Evolutionary conservation across 371 early-diverging fungal species (phyloP).

Genomic region (Syncephalastrum monosporum): DNA sequence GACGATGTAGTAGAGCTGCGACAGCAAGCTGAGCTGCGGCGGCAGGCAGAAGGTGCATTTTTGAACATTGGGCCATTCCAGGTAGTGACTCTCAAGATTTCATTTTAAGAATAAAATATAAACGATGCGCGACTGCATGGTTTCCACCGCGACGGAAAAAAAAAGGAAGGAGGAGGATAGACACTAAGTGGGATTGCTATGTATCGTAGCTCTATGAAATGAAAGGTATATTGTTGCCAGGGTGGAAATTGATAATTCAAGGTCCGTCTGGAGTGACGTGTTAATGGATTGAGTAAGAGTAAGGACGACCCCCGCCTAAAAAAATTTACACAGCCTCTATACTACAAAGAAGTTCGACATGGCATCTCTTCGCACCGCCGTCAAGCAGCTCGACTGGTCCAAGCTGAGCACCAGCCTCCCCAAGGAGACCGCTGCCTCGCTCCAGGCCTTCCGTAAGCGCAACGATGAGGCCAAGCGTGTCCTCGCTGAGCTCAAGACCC

Average conservation of each 20-base stretch:
- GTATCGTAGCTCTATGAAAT: background rate
- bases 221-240: slow-evolving; percentile 4
- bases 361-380: slow-evolving; percentile 57
- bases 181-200: slow-evolving; percentile 1
- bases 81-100: slow-evolving; percentile 57
- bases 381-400: slow-evolving; percentile 83
- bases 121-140: no score
- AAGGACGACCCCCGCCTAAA: slow-evolving; percentile 3
- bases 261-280: no score
- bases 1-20: slow-evolving; percentile 39
- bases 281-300: no score
- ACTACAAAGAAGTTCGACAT: slow-evolving; percentile 9
- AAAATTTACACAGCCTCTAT: slow-evolving; percentile 11
- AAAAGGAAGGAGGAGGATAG: background rate
- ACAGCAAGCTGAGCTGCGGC: slow-evolving; percentile 23
- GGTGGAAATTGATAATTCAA: slow-evolving; percentile 1
- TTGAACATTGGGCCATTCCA: slow-evolving; percentile 62
- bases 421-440: slow-evolving; percentile 85
- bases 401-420: slow-evolving; percentile 81
- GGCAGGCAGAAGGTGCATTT: slow-evolving; percentile 33
- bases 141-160: background rate
- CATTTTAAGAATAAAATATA: slow-evolving; percentile 18
- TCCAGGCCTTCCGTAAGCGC: slow-evolving; percentile 93
- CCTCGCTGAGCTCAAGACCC: slow-evolving; percentile 80
- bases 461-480: slow-evolving; percentile 89